phyloP scores from a whole-genome alignment of 78 protist genomes.

The Dictyostelium brefeldianum region DNA sequence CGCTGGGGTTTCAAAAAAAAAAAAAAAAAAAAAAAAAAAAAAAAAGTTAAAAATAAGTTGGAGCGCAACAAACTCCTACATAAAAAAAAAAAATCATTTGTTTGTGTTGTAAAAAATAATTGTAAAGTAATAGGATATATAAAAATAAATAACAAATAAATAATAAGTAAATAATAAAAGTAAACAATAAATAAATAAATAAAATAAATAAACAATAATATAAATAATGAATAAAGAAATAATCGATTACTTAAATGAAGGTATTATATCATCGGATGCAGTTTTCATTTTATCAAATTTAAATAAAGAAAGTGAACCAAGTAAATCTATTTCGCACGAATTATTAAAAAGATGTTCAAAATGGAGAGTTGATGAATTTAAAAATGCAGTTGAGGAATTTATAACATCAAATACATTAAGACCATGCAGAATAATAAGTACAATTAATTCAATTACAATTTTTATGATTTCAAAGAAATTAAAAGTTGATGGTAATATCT shows the following conservation, averaged over 20 bases:
- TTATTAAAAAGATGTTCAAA: not conserved
- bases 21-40: too few relatives aligned
- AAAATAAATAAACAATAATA: too few relatives aligned
- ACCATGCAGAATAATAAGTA: not conserved
- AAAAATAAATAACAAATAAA: too few relatives aligned
- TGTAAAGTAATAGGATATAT: too few relatives aligned
- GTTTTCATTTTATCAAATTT: conserved; percentile 3
- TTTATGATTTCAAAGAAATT: conserved; percentile 14
- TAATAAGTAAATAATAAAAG: too few relatives aligned
- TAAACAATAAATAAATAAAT: too few relatives aligned
- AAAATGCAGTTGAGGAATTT: not conserved
- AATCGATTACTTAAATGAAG: not conserved
- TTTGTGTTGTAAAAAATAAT: too few relatives aligned
- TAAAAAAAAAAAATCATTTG: too few relatives aligned
- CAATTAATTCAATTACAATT: not conserved
- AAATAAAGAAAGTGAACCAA: not conserved
- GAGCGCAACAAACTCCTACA: too few relatives aligned
- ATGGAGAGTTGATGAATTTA: not conserved
- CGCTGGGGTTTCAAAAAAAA: too few relatives aligned
- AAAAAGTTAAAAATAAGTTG: too few relatives aligned
- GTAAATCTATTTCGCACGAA: not conserved
- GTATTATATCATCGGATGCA: not conserved
- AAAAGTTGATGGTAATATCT: not conserved
- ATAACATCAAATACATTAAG: not conserved
- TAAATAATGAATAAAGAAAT: not conserved